These are phyloP conservation scores for Scutellospora calospora DNA, from an alignment of 371 early-diverging fungal species.

Conservation along the genomic window DNA sequence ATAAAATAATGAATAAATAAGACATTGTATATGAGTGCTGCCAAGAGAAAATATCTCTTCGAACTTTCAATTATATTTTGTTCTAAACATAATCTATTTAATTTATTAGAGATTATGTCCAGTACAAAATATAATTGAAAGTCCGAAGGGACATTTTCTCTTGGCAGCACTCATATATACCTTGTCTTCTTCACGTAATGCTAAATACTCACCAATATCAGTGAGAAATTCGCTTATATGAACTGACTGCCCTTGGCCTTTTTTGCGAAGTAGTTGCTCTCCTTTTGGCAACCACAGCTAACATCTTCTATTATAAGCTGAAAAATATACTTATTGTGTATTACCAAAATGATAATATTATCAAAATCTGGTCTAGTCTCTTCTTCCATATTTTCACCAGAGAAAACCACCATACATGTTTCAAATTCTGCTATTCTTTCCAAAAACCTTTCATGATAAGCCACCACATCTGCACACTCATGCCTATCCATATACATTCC, in stretches of 20 bases:
- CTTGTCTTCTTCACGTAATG: background rate
- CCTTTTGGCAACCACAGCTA: background rate
- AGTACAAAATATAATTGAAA: no score
- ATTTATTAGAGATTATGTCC: no score
- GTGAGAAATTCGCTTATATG: background rate
- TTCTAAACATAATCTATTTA: no score
- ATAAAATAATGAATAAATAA: background rate
- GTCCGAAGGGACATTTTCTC: no score
- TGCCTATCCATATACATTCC: slow-evolving; percentile 6
- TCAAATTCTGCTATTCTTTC: background rate
- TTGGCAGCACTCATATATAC: no score
- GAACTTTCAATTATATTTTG: no score
- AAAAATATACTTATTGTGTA: slow-evolving; percentile 46
- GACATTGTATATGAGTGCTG: no score
- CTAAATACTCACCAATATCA: background rate
- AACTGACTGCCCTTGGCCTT: background rate
- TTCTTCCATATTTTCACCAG: background rate
- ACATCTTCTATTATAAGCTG: background rate
- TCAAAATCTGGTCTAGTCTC: background rate
- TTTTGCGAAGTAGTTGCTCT: background rate
- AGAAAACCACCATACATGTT: background rate
- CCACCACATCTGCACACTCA: background rate
- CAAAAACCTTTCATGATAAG: background rate
- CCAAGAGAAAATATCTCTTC: no score
- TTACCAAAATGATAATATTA: background rate